Evolutionary conservation across 2,329 filamentous ascomycete species (phyloP).

Genomic region (Teratosphaeria destructans): DNA sequence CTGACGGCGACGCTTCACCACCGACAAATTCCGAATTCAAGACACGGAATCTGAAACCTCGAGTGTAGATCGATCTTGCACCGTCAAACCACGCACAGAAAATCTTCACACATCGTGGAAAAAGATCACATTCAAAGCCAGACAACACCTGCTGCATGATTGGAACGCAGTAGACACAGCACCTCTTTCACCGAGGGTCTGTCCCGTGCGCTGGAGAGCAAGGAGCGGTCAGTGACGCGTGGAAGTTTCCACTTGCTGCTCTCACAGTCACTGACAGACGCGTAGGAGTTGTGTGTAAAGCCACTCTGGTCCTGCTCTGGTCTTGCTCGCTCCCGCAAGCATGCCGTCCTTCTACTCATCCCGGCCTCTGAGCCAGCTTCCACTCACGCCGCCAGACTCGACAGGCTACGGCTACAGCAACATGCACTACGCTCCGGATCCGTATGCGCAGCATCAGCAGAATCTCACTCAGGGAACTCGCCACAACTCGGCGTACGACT

Average conservation of each 20-base stretch:
- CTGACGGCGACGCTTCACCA: background rate
- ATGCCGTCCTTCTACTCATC: conserved; percentile 43
- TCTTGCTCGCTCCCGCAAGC: conserved; percentile 31
- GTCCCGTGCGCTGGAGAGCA: conserved; percentile 3
- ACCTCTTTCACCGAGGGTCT: conserved; percentile 1
- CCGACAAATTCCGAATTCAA: background rate
- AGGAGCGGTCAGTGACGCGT: conserved; percentile 8
- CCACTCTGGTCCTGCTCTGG: conserved; percentile 25
- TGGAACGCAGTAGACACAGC: conserved; percentile 1
- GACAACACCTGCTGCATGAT: conserved; percentile 4
- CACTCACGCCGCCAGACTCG: conserved; percentile 41
- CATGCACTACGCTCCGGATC: conserved; percentile 36
- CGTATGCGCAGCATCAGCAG: conserved; percentile 31
- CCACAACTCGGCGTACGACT: conserved; percentile 36
- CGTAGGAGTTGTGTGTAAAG: background rate
- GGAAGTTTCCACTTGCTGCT: background rate
- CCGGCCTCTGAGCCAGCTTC: conserved; percentile 31
- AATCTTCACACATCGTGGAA: background rate
- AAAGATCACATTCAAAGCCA: background rate
- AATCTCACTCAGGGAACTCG: conserved; percentile 20
- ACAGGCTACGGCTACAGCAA: conserved; percentile 29
- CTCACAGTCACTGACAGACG: background rate
- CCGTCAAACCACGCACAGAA: background rate
- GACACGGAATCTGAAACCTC: background rate
- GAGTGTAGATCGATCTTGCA: background rate